Base-by-base conservation (phyloP, 2,329 filamentous ascomycete species). In the Botrytis tulipae region DNA sequence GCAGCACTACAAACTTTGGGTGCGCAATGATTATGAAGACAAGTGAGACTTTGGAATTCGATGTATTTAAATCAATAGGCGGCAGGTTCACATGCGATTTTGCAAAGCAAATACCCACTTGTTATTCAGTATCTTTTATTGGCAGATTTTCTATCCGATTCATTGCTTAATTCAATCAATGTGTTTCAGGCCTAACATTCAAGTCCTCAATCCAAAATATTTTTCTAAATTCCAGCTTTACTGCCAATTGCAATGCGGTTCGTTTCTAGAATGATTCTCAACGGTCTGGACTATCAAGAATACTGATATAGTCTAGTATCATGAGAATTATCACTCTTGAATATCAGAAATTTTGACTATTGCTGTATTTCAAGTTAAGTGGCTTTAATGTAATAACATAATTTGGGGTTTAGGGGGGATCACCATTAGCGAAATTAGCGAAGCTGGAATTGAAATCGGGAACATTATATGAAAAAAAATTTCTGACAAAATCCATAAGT, bases 1-100 rank as follows among this genome's bases (percentile, higher is more conserved):
- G 90, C 89, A 74, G 96, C 96, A 4, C 83, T 99, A 46, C 75
- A 80, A 62, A 81, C 79, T 37, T 73, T 82, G 35, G 81, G 80
- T 16, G 80, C 80, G 16, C 66, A 76, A 37, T 80, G 70, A 74
- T 67, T 44, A 40, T 32, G 18, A 57, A 32, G 35, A 42, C 18
- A 42, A 69, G 35, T 69, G n/a, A 57, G 12, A 10, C 18, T 32
- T 57, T 22, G 10, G 22, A 42, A 25, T 25, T 10, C 10, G 22
- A 54, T 57, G 37, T 42, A 16, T 25, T 44, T 42, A 12, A 20
- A 37, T 69, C 37, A 16, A 69, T 44, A 2, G n/a, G 18, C 10
- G 35, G 51, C 25, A 32, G 66, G 37, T 44, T 48, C 40, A 69
- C 48, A 32, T 57, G 29, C 9, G 16, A 22, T 68, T 54, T 69